Conservation (phyloP, 2,329 filamentous ascomycete genomes). For the Colletotrichum kahawae region DNA sequence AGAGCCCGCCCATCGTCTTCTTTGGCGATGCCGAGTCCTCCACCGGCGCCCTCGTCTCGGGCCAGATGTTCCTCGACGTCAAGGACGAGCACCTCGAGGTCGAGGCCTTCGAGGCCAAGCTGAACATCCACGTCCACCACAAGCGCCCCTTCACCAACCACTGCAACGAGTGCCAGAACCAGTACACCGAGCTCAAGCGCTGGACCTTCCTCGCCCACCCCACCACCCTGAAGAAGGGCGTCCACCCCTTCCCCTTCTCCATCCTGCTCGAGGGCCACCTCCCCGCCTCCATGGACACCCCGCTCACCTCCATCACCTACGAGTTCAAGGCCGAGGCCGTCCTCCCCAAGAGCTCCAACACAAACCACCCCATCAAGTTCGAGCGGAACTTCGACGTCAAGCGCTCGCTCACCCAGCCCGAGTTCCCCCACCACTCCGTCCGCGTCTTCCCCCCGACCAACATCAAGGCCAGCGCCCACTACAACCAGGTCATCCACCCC, state of each 20-base stretch:
- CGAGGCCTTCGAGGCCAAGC: slow-evolving; percentile 66
- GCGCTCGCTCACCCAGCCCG: slow-evolving; percentile 76
- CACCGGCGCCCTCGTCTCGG: slow-evolving; percentile 84
- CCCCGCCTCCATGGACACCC: slow-evolving; percentile 81
- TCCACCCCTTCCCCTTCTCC: slow-evolving; percentile 87
- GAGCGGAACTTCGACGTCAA: slow-evolving; percentile 74
- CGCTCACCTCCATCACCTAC: slow-evolving; percentile 78
- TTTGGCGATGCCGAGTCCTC: slow-evolving; percentile 78
- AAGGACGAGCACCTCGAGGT: slow-evolving; percentile 68
- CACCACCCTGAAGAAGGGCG: slow-evolving; percentile 55
- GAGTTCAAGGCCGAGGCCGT: slow-evolving; percentile 73
- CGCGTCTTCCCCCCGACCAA: slow-evolving; percentile 97
- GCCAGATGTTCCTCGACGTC: slow-evolving; percentile 78
- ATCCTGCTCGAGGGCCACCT: slow-evolving; percentile 83
- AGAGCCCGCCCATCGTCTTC: slow-evolving; percentile 87
- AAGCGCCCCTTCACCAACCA: slow-evolving; percentile 83
- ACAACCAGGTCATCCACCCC: slow-evolving; percentile 84
- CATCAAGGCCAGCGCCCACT: slow-evolving; percentile 83
- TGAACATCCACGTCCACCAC: slow-evolving; percentile 74
- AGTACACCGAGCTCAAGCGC: slow-evolving; percentile 74
- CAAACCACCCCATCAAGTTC: slow-evolving; percentile 56
- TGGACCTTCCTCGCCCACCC: slow-evolving; percentile 77
- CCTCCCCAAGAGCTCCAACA: slow-evolving; percentile 47
- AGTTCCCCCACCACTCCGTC: slow-evolving; percentile 84
- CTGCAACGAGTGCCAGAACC: slow-evolving; percentile 77